These are phyloP conservation scores for Xylariaceae sp. DNA, from an alignment of 2,329 filamentous ascomycete genomes.

Conservation along the genomic window DNA sequence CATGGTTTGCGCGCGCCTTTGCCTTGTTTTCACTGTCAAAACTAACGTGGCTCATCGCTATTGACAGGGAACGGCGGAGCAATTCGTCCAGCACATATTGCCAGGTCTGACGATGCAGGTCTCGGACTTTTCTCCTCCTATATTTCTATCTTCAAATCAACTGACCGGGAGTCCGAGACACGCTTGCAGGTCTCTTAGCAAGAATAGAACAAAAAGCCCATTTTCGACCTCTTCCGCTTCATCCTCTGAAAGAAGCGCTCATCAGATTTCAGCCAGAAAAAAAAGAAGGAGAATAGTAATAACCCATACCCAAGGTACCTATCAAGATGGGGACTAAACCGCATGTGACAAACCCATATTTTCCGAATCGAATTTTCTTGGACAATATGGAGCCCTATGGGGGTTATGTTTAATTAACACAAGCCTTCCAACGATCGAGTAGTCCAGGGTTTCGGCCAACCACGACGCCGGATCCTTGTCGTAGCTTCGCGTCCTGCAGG, in stretches of 20 bases:
- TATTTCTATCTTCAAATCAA: neutral
- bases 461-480: too few relatives aligned
- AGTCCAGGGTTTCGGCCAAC: neutral
- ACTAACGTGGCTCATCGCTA: neutral
- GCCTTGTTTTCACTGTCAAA: too few relatives aligned
- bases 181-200: neutral
- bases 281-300: neutral
- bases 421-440: neutral
- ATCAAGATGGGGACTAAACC: too few relatives aligned
- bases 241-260: too few relatives aligned
- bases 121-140: constrained; percentile 11
- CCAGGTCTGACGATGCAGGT: constrained; percentile 10
- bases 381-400: too few relatives aligned
- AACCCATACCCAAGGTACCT: neutral
- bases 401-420: neutral
- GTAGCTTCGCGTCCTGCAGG: neutral
- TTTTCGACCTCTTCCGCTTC: too few relatives aligned
- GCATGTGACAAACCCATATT: too few relatives aligned
- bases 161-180: neutral
- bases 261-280: too few relatives aligned
- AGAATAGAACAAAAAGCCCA: neutral
- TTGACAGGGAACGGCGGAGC: neutral
- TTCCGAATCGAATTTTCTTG: too few relatives aligned
- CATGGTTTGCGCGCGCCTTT: neutral
- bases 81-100: neutral